phyloP scores from a whole-genome alignment of 495 filamentous ascomycete genomes.

The Hypoxylon rickii region DNA sequence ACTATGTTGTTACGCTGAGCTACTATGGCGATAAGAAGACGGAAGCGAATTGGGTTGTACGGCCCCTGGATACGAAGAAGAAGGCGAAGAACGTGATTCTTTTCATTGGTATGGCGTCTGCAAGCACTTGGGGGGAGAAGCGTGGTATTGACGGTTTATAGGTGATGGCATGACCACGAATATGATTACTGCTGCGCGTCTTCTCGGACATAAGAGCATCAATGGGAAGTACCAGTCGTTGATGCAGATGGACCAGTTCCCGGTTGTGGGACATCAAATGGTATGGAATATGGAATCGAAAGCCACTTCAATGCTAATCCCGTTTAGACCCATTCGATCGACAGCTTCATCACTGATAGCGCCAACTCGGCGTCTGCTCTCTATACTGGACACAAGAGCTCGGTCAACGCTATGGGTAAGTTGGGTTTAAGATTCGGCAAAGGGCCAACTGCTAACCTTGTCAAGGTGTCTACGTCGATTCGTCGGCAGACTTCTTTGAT shows the following conservation, averaged over 20 bases:
- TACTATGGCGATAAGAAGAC: constrained; percentile 70
- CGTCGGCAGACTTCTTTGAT: constrained; percentile 65
- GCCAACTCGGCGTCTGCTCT: constrained; percentile 76
- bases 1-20: constrained; percentile 69
- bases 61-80: constrained; percentile 64
- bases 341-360: constrained; percentile 76
- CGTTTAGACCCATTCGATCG: constrained; percentile 66
- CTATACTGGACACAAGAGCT: constrained; percentile 75
- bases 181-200: constrained; percentile 72
- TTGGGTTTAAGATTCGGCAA: not conserved
- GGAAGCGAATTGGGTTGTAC: constrained; percentile 69
- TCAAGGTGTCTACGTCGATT: constrained; percentile 68
- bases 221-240: constrained; percentile 74
- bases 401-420: constrained; percentile 68
- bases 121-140: not conserved
- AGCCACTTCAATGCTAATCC: not conserved
- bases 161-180: constrained; percentile 79
- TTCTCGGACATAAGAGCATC: constrained; percentile 73
- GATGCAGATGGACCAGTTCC: constrained; percentile 73
- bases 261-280: constrained; percentile 72
- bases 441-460: not conserved
- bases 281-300: constrained; percentile 21
- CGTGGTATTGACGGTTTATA: constrained; percentile 15
- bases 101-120: constrained; percentile 61
- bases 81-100: constrained; percentile 79